Percentiles rank a stretch among this genome's conserved stretches.
phyloP scores from a whole-genome alignment of 441 rosid genomes.

The Macaranga tanarius region DNA sequence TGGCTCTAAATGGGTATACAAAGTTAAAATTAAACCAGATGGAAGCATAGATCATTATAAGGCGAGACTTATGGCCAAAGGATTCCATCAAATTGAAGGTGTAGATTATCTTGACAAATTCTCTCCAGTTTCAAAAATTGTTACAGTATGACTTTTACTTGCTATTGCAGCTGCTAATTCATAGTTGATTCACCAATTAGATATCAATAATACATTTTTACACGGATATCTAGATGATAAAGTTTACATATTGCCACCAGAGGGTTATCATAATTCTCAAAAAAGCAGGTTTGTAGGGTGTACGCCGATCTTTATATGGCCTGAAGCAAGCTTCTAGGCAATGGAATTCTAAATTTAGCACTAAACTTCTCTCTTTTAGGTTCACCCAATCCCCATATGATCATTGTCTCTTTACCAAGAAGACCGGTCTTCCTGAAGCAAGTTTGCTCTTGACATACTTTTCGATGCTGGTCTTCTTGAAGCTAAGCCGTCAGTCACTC shows the following conservation, averaged over 20 bases:
- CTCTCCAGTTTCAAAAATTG: background rate
- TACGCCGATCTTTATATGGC: background rate
- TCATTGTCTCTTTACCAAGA: no score
- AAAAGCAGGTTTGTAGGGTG: background rate
- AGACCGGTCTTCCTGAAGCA: no score
- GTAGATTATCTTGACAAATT: background rate
- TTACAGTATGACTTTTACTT: background rate
- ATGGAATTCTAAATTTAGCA: background rate
- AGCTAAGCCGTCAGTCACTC: no score
- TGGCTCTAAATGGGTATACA: background rate
- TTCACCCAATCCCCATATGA: no score
- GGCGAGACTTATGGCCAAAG: constrained; percentile 7
- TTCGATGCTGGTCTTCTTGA: no score
- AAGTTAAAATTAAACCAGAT: background rate
- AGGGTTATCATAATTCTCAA: background rate
- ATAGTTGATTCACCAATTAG: background rate
- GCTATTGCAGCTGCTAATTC: background rate
- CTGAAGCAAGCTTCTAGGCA: background rate
- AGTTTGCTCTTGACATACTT: no score
- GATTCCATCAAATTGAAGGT: background rate
- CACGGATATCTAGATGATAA: background rate
- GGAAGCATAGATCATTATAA: background rate
- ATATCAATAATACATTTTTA: background rate
- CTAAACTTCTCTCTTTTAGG: no score
- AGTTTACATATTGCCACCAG: background rate